Evolutionary conservation across 306 rosid genomes (phyloP).

Genomic region (Sphenostylis stenocarpa): DNA sequence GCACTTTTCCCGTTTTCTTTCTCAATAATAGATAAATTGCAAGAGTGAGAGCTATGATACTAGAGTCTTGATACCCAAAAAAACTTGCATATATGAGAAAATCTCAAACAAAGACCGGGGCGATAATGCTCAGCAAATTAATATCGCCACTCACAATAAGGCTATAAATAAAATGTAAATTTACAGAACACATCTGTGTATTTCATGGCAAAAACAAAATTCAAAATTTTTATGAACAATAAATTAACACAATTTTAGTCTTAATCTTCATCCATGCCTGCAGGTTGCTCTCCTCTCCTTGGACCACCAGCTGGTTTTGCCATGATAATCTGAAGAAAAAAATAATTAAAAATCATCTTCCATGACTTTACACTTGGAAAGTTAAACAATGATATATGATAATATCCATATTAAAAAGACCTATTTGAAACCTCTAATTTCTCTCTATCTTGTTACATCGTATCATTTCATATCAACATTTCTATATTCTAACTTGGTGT

Average conservation of each 20-base stretch:
- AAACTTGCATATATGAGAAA: not conserved
- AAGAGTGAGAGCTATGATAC: not conserved
- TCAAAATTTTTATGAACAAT: constrained; percentile 21
- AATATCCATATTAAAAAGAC: too few species aligned
- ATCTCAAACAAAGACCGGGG: not conserved
- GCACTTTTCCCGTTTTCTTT: too few species aligned
- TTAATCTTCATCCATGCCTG: constrained; percentile 67
- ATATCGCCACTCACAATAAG: not conserved
- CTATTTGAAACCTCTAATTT: too few species aligned
- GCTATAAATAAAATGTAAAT: constrained; percentile 16
- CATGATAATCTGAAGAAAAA: constrained; percentile 73
- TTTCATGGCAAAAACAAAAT: constrained; percentile 29
- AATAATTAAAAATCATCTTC: not conserved
- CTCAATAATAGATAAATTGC: too few species aligned
- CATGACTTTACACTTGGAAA: not conserved
- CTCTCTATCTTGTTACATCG: too few species aligned
- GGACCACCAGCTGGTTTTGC: constrained; percentile 98
- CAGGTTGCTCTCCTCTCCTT: constrained; percentile 74
- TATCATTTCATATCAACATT: too few species aligned
- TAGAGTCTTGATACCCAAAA: not conserved
- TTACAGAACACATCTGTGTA: constrained; percentile 23
- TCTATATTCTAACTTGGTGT: too few species aligned
- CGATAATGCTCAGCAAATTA: not conserved
- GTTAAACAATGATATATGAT: not conserved
- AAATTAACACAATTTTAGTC: constrained; percentile 43